Evolutionary conservation across 2,329 filamentous ascomycete species (phyloP), one percentile per base, ranked within the genome.

Genomic region (Ascocoryne sarcoides): DNA sequence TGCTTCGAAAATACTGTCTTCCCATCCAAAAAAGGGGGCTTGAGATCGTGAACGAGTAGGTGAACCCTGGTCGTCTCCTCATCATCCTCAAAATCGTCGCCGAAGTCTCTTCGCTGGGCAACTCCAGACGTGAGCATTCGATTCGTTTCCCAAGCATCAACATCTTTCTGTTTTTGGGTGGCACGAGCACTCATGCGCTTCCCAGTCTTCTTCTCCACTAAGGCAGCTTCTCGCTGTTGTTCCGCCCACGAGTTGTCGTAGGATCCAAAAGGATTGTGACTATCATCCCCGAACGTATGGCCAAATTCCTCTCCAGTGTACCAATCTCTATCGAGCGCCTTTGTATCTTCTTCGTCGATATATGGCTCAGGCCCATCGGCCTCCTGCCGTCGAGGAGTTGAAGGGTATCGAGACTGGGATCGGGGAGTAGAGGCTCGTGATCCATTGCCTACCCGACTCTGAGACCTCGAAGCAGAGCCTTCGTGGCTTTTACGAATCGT

Each of bases 71-170:
- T 94, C 17, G 78, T 79, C 58, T 98, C 92, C 36, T 95, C 84
- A 48, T 98, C 92, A 49, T 94, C 82, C 37, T 82, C 82, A 55
- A 95, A 94, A 57, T 92, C 87, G 35, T 76, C 73, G 17, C 81
- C 80, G 59, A 87, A 77, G 54, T 92, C 85, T 51, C 87, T 71
- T 56, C 90, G 72, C 62, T 98, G 93, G 14, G 92, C 92, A 14
- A 98, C 89, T 42, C 90, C 90, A 15, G 89, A 95, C 1, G 89
- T 92, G 45, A 98, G 72, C 92, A 98, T 96, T 44, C 92, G 84
- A 61, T 98, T 98, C 12, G 90, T 92, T 63, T 98, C 93, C 92
- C 92, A 98, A 0, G 89, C 90, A 63, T 98, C 92, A 32, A 92
- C 88, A 58, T 98, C 92, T 59, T 84, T 88, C 61, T 95, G 86